Evolutionary conservation across 768 basidiomycete species (phyloP).

Genomic region (Termitomyces sp.): DNA sequence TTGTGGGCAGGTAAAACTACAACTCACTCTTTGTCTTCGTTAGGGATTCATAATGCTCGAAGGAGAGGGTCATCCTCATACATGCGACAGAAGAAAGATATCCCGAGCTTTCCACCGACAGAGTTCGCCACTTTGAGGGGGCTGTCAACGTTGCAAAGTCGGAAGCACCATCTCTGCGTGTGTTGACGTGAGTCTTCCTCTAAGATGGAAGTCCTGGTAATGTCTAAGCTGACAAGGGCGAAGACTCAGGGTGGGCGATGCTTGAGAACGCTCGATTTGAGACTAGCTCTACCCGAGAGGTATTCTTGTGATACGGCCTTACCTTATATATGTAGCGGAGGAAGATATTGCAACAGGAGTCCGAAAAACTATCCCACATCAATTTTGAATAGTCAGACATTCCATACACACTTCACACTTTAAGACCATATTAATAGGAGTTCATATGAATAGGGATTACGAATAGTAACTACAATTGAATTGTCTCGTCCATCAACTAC

Average conservation of each 20-base stretch:
- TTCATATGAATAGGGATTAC: background rate
- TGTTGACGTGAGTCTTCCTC: no score
- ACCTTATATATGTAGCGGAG: no score
- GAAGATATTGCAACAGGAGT: no score
- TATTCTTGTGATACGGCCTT: no score
- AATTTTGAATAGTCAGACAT: background rate
- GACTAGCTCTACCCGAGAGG: no score
- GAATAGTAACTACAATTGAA: background rate
- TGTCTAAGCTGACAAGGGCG: no score
- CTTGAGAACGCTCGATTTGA: no score
- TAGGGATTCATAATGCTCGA: background rate
- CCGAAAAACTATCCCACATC: no score
- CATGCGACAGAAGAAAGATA: background rate
- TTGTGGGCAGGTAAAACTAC: background rate
- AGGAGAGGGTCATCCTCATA: background rate
- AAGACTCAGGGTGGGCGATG: no score
- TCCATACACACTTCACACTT: background rate
- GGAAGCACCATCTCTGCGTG: background rate
- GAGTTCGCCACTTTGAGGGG: background rate
- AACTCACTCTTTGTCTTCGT: background rate
- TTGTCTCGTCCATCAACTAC: background rate
- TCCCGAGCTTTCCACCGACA: background rate
- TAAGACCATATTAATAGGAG: background rate
- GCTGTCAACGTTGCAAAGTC: slow-evolving; percentile 1
- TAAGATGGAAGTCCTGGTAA: no score